These are phyloP conservation scores for Starmerella roubikii DNA, from an alignment of 805 yeast genomes.

Conservation along the genomic window DNA sequence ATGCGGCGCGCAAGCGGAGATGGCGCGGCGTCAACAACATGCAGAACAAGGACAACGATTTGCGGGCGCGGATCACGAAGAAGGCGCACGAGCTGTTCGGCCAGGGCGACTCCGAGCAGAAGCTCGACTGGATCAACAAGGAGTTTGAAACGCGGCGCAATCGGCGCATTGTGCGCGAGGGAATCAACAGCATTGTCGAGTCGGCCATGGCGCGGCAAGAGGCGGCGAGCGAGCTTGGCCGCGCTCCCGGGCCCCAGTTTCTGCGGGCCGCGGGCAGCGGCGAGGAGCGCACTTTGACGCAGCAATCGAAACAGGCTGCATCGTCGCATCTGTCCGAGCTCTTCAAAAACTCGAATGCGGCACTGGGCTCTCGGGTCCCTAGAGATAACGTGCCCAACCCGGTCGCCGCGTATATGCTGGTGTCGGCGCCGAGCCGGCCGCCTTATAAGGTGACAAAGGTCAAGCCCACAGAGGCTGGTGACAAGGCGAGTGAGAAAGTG, in stretches of 20 bases:
- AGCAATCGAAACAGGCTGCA: slow-evolving; percentile 16
- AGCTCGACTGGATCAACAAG: slow-evolving; percentile 52
- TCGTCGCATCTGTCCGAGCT: slow-evolving; percentile 16
- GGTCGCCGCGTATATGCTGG: slow-evolving; percentile 15
- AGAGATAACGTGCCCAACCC: slow-evolving; percentile 15
- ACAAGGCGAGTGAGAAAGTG: not conserved
- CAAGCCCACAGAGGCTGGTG: not conserved
- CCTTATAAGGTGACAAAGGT: slow-evolving; percentile 4
- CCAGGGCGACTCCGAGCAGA: slow-evolving; percentile 39
- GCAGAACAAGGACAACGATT: slow-evolving; percentile 76
- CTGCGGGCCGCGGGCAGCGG: not conserved
- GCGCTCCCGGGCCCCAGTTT: not conserved
- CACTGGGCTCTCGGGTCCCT: slow-evolving; percentile 12
- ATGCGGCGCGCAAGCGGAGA: slow-evolving; percentile 62
- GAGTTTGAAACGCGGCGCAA: slow-evolving; percentile 58
- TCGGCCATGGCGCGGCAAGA: slow-evolving; percentile 11
- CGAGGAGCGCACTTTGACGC: slow-evolving; percentile 10
- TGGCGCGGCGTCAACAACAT: slow-evolving; percentile 75
- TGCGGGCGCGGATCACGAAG: slow-evolving; percentile 61
- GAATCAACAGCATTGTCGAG: slow-evolving; percentile 15
- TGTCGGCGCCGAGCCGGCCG: slow-evolving; percentile 20
- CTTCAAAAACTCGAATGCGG: slow-evolving; percentile 17
- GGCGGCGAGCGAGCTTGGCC: slow-evolving; percentile 1
- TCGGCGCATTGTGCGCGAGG: slow-evolving; percentile 38
- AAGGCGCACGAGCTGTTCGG: slow-evolving; percentile 62